Percentiles rank a stretch among this genome's conserved stretches.
Conservation (phyloP, 2,329 filamentous ascomycete genomes). For the Westerdykella sp. region DNA sequence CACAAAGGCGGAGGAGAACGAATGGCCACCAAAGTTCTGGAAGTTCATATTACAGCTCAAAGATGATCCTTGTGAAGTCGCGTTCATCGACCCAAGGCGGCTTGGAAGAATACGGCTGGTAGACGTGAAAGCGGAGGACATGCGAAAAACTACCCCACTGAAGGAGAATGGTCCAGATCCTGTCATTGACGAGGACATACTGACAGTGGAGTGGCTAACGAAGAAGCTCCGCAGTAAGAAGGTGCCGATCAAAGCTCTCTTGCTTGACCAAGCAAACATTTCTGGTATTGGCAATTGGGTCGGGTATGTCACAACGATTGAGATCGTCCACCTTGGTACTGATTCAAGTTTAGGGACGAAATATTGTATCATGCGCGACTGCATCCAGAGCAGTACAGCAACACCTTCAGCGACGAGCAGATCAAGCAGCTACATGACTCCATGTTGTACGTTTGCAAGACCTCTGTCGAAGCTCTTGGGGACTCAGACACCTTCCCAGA, state of each 20-base stretch:
- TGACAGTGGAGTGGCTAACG: conserved; percentile 72
- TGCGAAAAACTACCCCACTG: conserved; percentile 69
- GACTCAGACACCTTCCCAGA: conserved; percentile 80
- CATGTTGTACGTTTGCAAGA: conserved; percentile 72
- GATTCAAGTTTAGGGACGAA: conserved; percentile 56
- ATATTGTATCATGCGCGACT: conserved; percentile 82
- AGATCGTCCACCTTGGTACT: conserved; percentile 5
- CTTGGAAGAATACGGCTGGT: conserved; percentile 76
- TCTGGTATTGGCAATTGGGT: conserved; percentile 98
- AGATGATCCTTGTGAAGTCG: conserved; percentile 58
- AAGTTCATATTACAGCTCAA: conserved; percentile 74
- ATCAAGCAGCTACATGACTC: conserved; percentile 64
- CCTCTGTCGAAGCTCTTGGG: conserved; percentile 69
- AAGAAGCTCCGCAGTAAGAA: conserved; percentile 66
- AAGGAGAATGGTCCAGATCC: conserved; percentile 93
- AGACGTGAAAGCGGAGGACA: conserved; percentile 68
- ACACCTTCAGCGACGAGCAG: conserved; percentile 68
- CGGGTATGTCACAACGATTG: conserved; percentile 44
- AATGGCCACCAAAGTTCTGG: conserved; percentile 85
- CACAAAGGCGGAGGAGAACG: conserved; percentile 50
- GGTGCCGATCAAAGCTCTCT: conserved; percentile 80
- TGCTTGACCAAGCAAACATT: conserved; percentile 82
- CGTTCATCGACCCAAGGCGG: conserved; percentile 78
- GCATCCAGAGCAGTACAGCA: conserved; percentile 88
- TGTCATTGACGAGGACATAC: conserved; percentile 68